These are phyloP conservation scores for Globisporangium emineosum DNA, from an alignment of 352 stramenopile genomes.

Conservation along the genomic window DNA sequence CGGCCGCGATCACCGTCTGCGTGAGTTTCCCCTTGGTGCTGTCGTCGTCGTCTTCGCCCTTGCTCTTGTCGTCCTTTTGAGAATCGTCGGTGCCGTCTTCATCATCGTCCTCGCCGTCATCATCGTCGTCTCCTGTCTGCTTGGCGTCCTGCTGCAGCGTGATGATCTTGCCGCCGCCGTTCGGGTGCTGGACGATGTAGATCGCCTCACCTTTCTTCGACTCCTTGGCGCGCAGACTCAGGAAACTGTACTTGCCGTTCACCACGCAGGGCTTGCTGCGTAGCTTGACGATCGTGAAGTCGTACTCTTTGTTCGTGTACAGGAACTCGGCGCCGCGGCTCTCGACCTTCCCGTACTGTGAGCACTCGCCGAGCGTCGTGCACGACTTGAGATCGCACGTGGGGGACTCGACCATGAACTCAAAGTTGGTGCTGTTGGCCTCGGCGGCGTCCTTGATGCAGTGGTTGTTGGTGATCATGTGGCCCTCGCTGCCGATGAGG, in stretches of 20 bases:
- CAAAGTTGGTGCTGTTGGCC: slow-evolving; percentile 28
- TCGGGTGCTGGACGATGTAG: slow-evolving; percentile 51
- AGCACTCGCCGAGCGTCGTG: slow-evolving; percentile 27
- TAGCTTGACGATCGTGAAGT: slow-evolving; percentile 51
- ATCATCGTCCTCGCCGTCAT: slow-evolving; percentile 29
- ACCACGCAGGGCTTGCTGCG: slow-evolving; percentile 24
- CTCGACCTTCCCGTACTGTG: slow-evolving; percentile 23
- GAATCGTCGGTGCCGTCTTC: slow-evolving; percentile 5
- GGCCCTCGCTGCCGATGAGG: slow-evolving; percentile 37
- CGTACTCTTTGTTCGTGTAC: slow-evolving; percentile 25
- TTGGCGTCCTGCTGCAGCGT: slow-evolving; percentile 31
- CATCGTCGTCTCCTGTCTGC: background rate
- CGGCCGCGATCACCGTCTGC: slow-evolving; percentile 19
- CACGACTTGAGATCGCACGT: slow-evolving; percentile 31
- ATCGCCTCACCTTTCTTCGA: slow-evolving; percentile 33
- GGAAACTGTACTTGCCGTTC: slow-evolving; percentile 31
- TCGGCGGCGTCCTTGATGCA: slow-evolving; percentile 32
- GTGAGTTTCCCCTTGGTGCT: background rate
- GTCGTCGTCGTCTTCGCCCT: background rate
- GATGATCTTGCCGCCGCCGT: slow-evolving; percentile 36
- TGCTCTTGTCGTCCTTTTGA: background rate
- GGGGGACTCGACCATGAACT: slow-evolving; percentile 37
- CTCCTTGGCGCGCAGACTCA: slow-evolving; percentile 31
- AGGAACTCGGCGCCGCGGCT: slow-evolving; percentile 22
- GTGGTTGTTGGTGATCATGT: slow-evolving; percentile 51